Conservation (phyloP, 805 yeast genomes). For the Starmera amethionina region DNA sequence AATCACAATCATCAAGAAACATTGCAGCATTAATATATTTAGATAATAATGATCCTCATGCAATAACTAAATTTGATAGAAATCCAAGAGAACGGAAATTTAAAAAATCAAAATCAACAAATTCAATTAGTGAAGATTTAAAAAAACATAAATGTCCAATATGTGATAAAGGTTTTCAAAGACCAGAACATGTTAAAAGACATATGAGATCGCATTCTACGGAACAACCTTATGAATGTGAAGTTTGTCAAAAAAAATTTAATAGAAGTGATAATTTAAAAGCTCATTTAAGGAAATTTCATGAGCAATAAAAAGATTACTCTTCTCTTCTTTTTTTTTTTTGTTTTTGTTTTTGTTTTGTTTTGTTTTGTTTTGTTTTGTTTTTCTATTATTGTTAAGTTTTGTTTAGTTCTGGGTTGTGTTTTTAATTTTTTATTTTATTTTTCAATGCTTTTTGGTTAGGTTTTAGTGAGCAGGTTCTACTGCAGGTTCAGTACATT, state of each 20-base stretch:
- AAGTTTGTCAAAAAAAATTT: slow-evolving; percentile 53
- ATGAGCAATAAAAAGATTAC: slow-evolving; percentile 21
- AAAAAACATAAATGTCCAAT: slow-evolving; percentile 52
- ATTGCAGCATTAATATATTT: slow-evolving; percentile 27
- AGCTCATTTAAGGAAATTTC: slow-evolving; percentile 66
- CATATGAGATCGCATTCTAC: slow-evolving; percentile 72
- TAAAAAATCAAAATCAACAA: slow-evolving; percentile 11
- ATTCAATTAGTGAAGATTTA: slow-evolving; percentile 14
- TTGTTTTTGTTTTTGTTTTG: not conserved
- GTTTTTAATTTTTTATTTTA: too few species aligned
- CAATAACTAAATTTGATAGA: slow-evolving; percentile 16
- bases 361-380: too few species aligned
- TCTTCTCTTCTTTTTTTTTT: too few species aligned
- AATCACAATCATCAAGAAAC: slow-evolving; percentile 44
- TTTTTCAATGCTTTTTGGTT: too few species aligned
- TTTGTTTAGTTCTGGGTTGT: too few species aligned
- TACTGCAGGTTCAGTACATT: too few species aligned
- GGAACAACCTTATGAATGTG: slow-evolving; percentile 69
- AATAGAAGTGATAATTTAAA: slow-evolving; percentile 70
- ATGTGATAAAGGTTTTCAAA: slow-evolving; percentile 51
- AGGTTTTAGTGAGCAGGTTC: too few species aligned
- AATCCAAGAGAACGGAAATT: slow-evolving; percentile 13
- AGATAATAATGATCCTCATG: slow-evolving; percentile 1
- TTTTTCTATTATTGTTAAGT: too few species aligned
- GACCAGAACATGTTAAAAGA: slow-evolving; percentile 68